Evolutionary conservation across 257 asterid species (phyloP), one percentile per base, ranked within the genome.

Genomic region (Solanum dulcamara): DNA sequence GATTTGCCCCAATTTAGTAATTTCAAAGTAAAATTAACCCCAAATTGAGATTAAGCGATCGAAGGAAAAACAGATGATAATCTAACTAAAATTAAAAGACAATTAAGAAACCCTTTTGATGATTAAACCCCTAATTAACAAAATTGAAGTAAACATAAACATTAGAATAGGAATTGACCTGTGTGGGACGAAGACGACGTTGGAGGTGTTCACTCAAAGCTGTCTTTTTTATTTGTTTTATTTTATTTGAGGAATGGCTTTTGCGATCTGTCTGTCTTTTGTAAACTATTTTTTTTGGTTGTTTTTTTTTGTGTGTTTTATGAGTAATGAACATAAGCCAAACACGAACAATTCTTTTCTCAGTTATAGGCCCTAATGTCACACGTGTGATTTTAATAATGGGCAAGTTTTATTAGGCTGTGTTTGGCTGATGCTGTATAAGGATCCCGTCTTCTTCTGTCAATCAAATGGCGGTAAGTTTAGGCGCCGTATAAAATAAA

Each of bases 151-250:
- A 2, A 28, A 67, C 60, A 30, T 26, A 68, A 75, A 71, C 40
- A 86, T 22, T 37, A 75, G 81, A 62, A 44, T 24, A 80, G 86
- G 81, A 90, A 90, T 86, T 85, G 86, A 92, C 98, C 95, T 93
- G 90, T 51, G 81, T 40, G 72, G 51, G 12, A 59, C 68, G 89
- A 53, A 85, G 89, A 84, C 83, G 90, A 85, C 81, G 83, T 81
- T 81, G 85, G 40, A 72, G 75, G 81, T 32, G 77, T 35, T 84
- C 40, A 33, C 86, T 50, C 79, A 60, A 79, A 53, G 67, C n/a
- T 67, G 83, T 33, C 83, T 85, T 74, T 83, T 22, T 66, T 59
- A 38, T 46, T 74, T 74, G 74, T 40, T 46, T 77, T 14, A 13
- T 75, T 44, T 77, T 26, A 14, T 64, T 48, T 83, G 84, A 85